A percentile compares a stretch with the other conserved stretches of the same genome.
These are phyloP conservation scores for Penicillium cataractarum DNA, from an alignment of 495 filamentous ascomycete genomes.

Conservation along the genomic window DNA sequence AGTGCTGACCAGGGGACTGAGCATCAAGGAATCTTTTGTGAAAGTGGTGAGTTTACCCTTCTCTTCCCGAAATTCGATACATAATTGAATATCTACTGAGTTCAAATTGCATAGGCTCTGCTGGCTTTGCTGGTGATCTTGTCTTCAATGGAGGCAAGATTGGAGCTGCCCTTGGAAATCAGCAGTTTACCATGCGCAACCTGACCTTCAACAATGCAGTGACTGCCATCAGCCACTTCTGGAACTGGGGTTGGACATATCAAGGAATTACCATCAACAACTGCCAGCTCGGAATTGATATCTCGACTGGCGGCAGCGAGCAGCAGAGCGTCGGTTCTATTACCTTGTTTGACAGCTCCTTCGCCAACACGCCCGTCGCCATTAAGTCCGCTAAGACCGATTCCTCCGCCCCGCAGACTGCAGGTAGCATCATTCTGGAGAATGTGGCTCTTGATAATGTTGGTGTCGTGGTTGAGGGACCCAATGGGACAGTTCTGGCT, in stretches of 20 bases:
- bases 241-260: constrained; percentile 55
- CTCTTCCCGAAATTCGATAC: not conserved
- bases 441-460: constrained; percentile 66
- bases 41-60: constrained; percentile 48
- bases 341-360: constrained; percentile 50
- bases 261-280: constrained; percentile 46
- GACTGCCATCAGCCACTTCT: constrained; percentile 58
- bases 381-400: not conserved
- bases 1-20: constrained; percentile 50
- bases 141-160: constrained; percentile 67
- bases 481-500: constrained; percentile 51
- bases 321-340: constrained; percentile 35
- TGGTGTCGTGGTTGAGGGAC: constrained; percentile 56
- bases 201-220: constrained; percentile 63
- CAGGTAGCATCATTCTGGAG: constrained; percentile 57
- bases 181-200: constrained; percentile 79
- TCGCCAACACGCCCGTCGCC: not conserved
- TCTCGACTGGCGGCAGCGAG: constrained; percentile 26
- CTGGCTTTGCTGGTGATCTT: constrained; percentile 62
- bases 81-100: not conserved
- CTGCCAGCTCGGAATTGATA: constrained; percentile 51
- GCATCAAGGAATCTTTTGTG: constrained; percentile 70
- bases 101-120: constrained; percentile 50
- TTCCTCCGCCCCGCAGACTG: not conserved
- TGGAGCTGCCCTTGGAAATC: constrained; percentile 66